Conservation (phyloP, 2,329 filamentous ascomycete genomes). For the Claviceps digitariae region DNA sequence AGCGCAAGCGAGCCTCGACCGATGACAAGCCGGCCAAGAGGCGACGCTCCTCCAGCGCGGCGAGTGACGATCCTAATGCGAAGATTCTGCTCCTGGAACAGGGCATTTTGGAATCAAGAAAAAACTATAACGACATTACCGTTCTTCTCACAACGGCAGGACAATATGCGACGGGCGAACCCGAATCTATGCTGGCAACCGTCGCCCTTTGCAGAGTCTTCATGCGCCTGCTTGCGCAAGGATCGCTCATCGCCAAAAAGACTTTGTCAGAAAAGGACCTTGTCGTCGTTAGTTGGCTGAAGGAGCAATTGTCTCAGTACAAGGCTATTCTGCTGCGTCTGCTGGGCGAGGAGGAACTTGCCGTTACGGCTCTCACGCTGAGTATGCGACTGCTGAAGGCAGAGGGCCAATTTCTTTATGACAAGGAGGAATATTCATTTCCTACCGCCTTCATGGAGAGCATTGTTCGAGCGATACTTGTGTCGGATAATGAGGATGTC, state of each 20-base stretch:
- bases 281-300: conserved; percentile 67
- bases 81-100: conserved; percentile 64
- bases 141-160: conserved; percentile 47
- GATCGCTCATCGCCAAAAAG: conserved; percentile 53
- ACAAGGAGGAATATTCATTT: conserved; percentile 54
- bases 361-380: conserved; percentile 60
- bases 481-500: conserved; percentile 42
- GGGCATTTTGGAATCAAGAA: conserved; percentile 71
- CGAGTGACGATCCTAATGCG: conserved; percentile 40
- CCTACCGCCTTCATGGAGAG: conserved; percentile 51
- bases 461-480: conserved; percentile 50
- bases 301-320: conserved; percentile 59
- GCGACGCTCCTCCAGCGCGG: conserved; percentile 31
- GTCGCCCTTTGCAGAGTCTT: conserved; percentile 81
- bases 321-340: conserved; percentile 47
- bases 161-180: conserved; percentile 32
- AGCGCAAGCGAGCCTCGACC: conserved; percentile 37
- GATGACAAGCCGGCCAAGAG: conserved; percentile 36
- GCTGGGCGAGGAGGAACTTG: conserved; percentile 48
- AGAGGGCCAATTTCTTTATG: conserved; percentile 50
- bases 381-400: conserved; percentile 76
- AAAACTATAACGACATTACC: conserved; percentile 84
- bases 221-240: conserved; percentile 62
- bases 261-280: conserved; percentile 57
- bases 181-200: conserved; percentile 51